Evolutionary conservation across 129 eudicot species (phyloP), one percentile per base, ranked within the genome.

Genomic region (Dittrichia graveolens): DNA sequence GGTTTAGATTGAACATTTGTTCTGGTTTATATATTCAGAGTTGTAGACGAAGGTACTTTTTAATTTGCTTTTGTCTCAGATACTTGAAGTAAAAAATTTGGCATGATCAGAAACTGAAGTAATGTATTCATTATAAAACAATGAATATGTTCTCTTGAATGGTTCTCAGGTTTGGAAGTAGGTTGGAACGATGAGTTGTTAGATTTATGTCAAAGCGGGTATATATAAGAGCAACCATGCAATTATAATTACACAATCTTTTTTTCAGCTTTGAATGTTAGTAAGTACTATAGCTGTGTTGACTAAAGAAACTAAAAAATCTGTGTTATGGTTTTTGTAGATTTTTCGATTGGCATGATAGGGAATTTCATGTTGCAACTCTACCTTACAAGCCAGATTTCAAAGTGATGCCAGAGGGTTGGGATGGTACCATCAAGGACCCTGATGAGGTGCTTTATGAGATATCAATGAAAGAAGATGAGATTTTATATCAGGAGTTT

Each of bases 401-500:
- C 76, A 94, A 84, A 73, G 96, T 94, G 71, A 94, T 94, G 99
- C 99, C 99, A 0, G 99, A 94, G 81, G 96, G 91, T 46, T 94
- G 99, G 99, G 99, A 94, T 77, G 97, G 99, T 41, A 86, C 91
- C 4, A 90, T 94, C 14, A 78, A 88, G 67, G 99, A 94, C 73
- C 99, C 89, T 31, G 99, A 94, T 75, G 99, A 94, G 83, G 99
- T 94, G 50, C 89, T 84, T 41, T 94, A 94, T 31, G 96, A 90
- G 78, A 90, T 94, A 67, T 94, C 99, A 42, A 94, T 80, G 99
- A 90, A 81, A 86, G 99, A 94, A 76, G 99, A 94, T 43, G 93
- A 94, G 49, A 81, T 83, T 76, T 57, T 90, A 67, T 90, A 94
- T 75, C 89, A 90, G 72, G 99, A 94, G 53, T 90, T 94, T 38